These are phyloP conservation scores for Kodamaea anthophila DNA, from an alignment of 1,139 yeast species.

Conservation along the genomic window DNA sequence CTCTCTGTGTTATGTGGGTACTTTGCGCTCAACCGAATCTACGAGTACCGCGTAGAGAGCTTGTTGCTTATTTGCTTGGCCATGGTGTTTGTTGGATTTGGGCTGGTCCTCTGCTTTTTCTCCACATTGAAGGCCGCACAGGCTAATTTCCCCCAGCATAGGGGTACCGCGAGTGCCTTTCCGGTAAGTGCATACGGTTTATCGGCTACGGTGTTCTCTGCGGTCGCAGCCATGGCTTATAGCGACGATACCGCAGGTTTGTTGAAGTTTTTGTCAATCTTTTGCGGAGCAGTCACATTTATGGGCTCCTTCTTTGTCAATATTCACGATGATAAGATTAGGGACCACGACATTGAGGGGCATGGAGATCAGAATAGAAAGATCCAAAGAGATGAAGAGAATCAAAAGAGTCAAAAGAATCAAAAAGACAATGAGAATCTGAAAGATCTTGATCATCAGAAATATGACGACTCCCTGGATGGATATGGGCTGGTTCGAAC, in stretches of 20 bases:
- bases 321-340: slow-evolving; percentile 24
- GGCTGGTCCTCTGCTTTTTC: slow-evolving; percentile 59
- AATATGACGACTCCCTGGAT: too few relatives aligned
- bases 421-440: too few relatives aligned
- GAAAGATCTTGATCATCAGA: too few relatives aligned
- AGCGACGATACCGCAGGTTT: slow-evolving; percentile 38
- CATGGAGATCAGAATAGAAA: slow-evolving; percentile 4
- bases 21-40: slow-evolving; percentile 28
- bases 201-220: slow-evolving; percentile 38
- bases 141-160: slow-evolving; percentile 60
- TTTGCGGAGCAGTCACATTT: slow-evolving; percentile 33
- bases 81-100: slow-evolving; percentile 53
- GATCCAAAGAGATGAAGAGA: too few relatives aligned
- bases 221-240: slow-evolving; percentile 42
- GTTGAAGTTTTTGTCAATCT: slow-evolving; percentile 29
- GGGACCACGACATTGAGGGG: slow-evolving; percentile 16
- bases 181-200: slow-evolving; percentile 57
- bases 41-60: slow-evolving; percentile 17
- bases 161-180: slow-evolving; percentile 64
- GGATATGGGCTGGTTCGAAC: not conserved
- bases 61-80: slow-evolving; percentile 27
- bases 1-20: slow-evolving; percentile 40
- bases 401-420: too few relatives aligned
- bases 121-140: slow-evolving; percentile 66
- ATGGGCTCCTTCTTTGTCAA: slow-evolving; percentile 34